Evolutionary conservation across 2,329 filamentous ascomycete species (phyloP).

Genomic region (Sporothrix globosa): DNA sequence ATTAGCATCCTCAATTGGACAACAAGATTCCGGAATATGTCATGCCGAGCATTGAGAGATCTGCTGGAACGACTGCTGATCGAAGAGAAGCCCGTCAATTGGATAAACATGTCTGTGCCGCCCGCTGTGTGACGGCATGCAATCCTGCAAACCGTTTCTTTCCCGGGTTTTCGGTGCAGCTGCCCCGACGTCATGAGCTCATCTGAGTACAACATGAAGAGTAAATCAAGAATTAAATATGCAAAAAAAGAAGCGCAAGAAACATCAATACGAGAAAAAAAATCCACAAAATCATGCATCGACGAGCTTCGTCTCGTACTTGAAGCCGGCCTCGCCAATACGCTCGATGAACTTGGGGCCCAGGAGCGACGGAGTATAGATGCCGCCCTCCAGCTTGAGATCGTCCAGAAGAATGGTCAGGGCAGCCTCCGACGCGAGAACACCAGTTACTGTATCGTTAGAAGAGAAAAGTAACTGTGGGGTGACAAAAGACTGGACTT

Average conservation of each 20-base stretch:
- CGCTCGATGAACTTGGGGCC: conserved; percentile 69
- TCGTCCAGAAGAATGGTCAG: conserved; percentile 67
- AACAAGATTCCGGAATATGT: not conserved
- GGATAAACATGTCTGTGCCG: not conserved
- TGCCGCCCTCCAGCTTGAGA: conserved; percentile 63
- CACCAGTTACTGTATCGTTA: conserved; percentile 60
- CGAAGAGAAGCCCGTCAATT: conserved; percentile 1
- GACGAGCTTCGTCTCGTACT: conserved; percentile 57
- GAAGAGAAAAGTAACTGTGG: not conserved
- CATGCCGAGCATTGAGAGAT: not conserved
- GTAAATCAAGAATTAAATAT: not conserved
- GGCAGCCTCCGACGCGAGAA: conserved; percentile 66
- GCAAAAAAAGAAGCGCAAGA: not conserved
- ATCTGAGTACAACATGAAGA: not conserved
- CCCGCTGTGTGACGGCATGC: not conserved
- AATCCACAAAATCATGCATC: conserved; percentile 18
- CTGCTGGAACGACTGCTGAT: not conserved
- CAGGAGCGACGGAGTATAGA: conserved; percentile 72
- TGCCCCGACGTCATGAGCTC: not conserved
- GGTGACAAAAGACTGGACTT: conserved; percentile 42
- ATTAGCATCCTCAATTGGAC: not conserved
- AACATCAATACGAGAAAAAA: not conserved
- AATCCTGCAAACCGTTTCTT: not conserved
- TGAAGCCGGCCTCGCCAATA: conserved; percentile 63
- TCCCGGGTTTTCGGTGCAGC: conserved; percentile 1